A percentile compares a stretch with the other conserved stretches of the same genome.
These are phyloP conservation scores for Entomortierella parvispora DNA, from an alignment of 192 early-diverging fungal species.

Conservation along the genomic window DNA sequence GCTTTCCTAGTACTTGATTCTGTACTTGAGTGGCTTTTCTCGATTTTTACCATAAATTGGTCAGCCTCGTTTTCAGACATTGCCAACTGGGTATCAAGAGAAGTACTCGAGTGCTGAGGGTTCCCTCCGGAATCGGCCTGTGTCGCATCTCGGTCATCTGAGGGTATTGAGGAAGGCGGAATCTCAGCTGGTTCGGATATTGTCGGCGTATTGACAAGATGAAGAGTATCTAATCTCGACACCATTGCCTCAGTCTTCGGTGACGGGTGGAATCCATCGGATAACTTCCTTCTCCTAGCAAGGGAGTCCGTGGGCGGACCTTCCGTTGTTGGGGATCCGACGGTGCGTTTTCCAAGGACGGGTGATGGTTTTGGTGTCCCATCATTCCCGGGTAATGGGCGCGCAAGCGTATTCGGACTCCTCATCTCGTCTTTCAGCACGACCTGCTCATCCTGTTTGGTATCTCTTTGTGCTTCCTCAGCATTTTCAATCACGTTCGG, in stretches of 20 bases:
- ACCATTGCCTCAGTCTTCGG: slow-evolving; percentile 20
- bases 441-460: too few relatives aligned
- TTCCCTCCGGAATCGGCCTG: too few relatives aligned
- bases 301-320: slow-evolving; percentile 15
- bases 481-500: not conserved
- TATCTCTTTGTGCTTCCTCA: not conserved
- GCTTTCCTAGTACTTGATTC: too few relatives aligned
- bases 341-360: slow-evolving; percentile 35
- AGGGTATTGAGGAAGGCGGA: not conserved
- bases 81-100: slow-evolving; percentile 25
- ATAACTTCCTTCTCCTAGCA: slow-evolving; percentile 35
- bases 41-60: too few relatives aligned
- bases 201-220: slow-evolving; percentile 6
- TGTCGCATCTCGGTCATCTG: not conserved
- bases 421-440: not conserved
- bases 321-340: slow-evolving; percentile 3
- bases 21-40: not conserved
- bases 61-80: not conserved
- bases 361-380: slow-evolving; percentile 5
- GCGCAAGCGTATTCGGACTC: not conserved
- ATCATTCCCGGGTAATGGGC: not conserved
- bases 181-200: not conserved
- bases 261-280: slow-evolving; percentile 19
- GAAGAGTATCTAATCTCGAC: slow-evolving; percentile 7
- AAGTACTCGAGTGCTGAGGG: slow-evolving; percentile 1